Conservation (phyloP, 805 yeast species). For the Saturnispora dispora region DNA sequence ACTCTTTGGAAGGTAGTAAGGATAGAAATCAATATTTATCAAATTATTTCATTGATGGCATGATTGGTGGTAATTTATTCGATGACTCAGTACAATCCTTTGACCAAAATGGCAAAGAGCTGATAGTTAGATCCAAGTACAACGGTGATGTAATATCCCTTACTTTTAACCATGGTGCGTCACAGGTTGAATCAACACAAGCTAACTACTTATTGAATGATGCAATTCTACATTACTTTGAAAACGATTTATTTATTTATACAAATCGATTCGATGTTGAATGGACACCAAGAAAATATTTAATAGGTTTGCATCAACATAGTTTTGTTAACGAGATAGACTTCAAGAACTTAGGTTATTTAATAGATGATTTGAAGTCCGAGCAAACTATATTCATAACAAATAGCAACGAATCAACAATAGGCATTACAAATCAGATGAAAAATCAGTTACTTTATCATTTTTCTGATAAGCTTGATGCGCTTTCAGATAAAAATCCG, state of each 20-base stretch:
- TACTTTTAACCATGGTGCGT: slow-evolving; percentile 18
- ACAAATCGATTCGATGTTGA: slow-evolving; percentile 16
- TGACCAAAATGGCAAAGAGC: slow-evolving; percentile 23
- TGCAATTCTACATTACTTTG: slow-evolving; percentile 44
- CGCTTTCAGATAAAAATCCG: neutral
- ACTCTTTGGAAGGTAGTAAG: slow-evolving; percentile 21
- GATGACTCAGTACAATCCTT: slow-evolving; percentile 9
- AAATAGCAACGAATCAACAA: slow-evolving; percentile 27
- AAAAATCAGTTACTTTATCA: slow-evolving; percentile 47
- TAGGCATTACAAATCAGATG: slow-evolving; percentile 25
- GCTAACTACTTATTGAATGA: slow-evolving; percentile 37
- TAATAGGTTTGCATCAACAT: slow-evolving; percentile 50
- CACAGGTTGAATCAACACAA: slow-evolving; percentile 23
- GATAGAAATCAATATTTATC: slow-evolving; percentile 25
- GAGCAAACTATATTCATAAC: slow-evolving; percentile 56
- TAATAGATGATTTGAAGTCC: slow-evolving; percentile 44
- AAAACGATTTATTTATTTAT: slow-evolving; percentile 20
- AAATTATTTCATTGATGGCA: slow-evolving; percentile 32
- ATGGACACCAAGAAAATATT: slow-evolving; percentile 48
- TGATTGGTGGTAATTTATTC: slow-evolving; percentile 35
- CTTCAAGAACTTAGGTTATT: slow-evolving; percentile 44
- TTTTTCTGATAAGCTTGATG: slow-evolving; percentile 38
- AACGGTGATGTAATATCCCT: slow-evolving; percentile 30
- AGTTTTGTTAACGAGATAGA: slow-evolving; percentile 62
- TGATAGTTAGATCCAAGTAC: slow-evolving; percentile 17